phyloP scores from a whole-genome alignment of 2,329 filamentous ascomycete species.

The Nothopassalora personata region DNA sequence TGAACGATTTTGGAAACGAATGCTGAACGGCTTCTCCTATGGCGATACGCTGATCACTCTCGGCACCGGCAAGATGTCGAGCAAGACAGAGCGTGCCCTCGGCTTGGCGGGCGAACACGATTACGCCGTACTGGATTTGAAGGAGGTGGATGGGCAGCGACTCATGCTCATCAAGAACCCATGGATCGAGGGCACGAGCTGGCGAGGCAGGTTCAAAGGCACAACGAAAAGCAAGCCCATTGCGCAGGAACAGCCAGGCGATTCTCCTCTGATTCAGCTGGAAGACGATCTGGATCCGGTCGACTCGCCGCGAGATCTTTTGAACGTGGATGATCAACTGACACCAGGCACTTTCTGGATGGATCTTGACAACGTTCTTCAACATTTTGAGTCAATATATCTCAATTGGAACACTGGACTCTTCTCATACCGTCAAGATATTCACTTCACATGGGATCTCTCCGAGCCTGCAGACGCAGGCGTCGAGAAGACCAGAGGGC shows the following conservation, averaged over 20 bases:
- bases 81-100: conserved; percentile 69
- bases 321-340: conserved; percentile 35
- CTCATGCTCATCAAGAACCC: conserved; percentile 88
- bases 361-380: conserved; percentile 75
- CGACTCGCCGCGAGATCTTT: conserved; percentile 31
- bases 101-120: conserved; percentile 88
- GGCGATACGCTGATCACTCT: conserved; percentile 84
- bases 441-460: conserved; percentile 83
- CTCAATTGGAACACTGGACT: conserved; percentile 92
- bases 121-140: conserved; percentile 82
- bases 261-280: conserved; percentile 13
- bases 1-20: conserved; percentile 69
- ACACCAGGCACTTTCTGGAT: conserved; percentile 88
- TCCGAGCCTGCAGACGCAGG: conserved; percentile 27
- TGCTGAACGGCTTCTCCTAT: conserved; percentile 67
- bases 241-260: conserved; percentile 2
- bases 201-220: conserved; percentile 51
- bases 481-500: conserved; percentile 41
- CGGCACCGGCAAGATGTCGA: conserved; percentile 77
- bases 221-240: conserved; percentile 6
- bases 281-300: conserved; percentile 28
- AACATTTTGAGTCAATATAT: conserved; percentile 93
- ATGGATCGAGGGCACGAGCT: conserved; percentile 77
- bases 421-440: conserved; percentile 76
- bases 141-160: conserved; percentile 57